Percentiles rank a stretch among this genome's conserved stretches.
phyloP scores from a whole-genome alignment of 78 protist genomes.

The Goniomonas avonlea region DNA sequence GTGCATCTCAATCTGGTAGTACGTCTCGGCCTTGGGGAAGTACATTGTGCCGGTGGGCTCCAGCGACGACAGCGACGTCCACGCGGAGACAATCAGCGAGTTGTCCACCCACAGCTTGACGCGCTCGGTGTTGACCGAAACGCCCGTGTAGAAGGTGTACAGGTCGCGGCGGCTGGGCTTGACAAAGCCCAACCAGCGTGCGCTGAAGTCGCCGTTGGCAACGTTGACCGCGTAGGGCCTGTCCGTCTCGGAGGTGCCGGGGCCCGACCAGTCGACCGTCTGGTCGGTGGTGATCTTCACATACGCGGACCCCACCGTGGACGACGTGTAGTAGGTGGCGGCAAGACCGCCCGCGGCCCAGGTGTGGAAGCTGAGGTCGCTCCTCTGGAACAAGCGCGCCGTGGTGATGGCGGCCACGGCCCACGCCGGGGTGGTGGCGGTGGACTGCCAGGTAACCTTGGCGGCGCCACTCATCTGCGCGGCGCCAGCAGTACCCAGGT shows the following conservation, averaged over 20 bases:
- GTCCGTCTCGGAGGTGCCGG: conserved; percentile 18
- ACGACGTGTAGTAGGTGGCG: conserved; percentile 6
- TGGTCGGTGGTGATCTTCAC: background rate
- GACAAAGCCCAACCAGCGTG: conserved; percentile 17
- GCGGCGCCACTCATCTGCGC: background rate
- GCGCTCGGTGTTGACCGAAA: background rate
- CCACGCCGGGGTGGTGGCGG: background rate
- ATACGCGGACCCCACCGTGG: background rate
- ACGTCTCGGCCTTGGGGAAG: background rate
- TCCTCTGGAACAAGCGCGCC: background rate
- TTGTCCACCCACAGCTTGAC: conserved; percentile 14
- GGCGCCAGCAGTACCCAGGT: background rate
- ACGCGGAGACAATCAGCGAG: background rate
- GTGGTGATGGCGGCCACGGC: background rate
- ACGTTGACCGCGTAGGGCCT: conserved; percentile 1
- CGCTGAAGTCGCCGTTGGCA: conserved; percentile 7
- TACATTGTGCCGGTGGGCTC: conserved; percentile 16
- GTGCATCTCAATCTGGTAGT: background rate
- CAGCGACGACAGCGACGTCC: background rate
- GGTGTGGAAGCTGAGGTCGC: background rate
- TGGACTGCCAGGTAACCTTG: background rate
- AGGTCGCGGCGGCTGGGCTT: conserved; percentile 7
- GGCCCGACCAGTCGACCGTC: conserved; percentile 29
- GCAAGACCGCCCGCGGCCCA: background rate
- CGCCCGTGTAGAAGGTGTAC: conserved; percentile 15